Conservation (phyloP, 495 filamentous ascomycete species). For the Penicillium canescens region DNA sequence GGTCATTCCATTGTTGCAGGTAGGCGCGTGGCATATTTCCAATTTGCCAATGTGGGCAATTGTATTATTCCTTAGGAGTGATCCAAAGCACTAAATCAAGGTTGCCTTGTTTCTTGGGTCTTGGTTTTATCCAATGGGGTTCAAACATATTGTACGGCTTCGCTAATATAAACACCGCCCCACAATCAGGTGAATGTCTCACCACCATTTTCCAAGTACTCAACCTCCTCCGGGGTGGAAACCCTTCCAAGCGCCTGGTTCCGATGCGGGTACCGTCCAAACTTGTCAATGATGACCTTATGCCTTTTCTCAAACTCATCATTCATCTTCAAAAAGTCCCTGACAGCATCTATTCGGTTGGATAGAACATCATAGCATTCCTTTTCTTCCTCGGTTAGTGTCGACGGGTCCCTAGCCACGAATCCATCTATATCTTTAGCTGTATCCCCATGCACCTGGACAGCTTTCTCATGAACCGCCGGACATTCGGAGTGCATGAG, state of each 20-base stretch:
- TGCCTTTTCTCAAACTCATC: conserved; percentile 27
- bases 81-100: too few species aligned
- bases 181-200: conserved; percentile 16
- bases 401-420: conserved; percentile 7
- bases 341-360: conserved; percentile 10
- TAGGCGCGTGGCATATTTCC: too few species aligned
- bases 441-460: conserved; percentile 21
- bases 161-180: too few species aligned
- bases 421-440: conserved; percentile 19
- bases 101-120: too few species aligned
- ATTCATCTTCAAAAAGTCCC: conserved; percentile 6
- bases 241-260: conserved; percentile 21
- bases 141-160: too few species aligned
- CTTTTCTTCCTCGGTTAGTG: conserved; percentile 18
- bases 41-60: too few species aligned
- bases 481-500: conserved; percentile 36
- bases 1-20: too few species aligned
- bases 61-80: too few species aligned
- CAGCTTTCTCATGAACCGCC: conserved; percentile 22
- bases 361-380: conserved; percentile 14
- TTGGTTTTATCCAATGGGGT: too few species aligned
- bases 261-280: conserved; percentile 30
- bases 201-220: conserved; percentile 27
- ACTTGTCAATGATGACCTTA: conserved; percentile 28
- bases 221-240: conserved; percentile 22